Evolutionary conservation across 1,284 basidiomycete genomes (phyloP), one percentile per base, ranked within the genome.

Genomic region (Thecaphora thlaspeos): DNA sequence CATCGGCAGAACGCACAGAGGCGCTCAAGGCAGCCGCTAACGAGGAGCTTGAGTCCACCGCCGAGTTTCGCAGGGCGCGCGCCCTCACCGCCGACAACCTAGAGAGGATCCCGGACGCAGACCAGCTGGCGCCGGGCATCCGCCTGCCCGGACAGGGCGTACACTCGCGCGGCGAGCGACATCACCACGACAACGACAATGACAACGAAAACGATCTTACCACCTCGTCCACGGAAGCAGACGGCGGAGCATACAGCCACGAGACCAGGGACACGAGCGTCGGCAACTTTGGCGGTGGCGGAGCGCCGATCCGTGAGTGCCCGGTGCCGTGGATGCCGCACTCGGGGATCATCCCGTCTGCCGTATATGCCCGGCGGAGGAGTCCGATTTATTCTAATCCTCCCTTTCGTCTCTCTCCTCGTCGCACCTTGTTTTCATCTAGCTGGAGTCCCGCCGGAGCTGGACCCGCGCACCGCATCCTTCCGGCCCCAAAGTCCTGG

Each of bases 41-140:
- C 38, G 38, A 40, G 21, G 38, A 40, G 11, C 18, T 40, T 18
- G 38, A 65, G 18, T 48, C 62, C 5, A 54, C 55, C n/a, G 53
- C 62, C 28, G 62, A 65, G 26, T 61, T 61, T 38, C 46, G 58
- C 15, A 62, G 61, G 15, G 65, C 52, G 12, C 56, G 62, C 32
- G 62, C 61, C 4, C 55, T 76, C n/a, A 76, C 74, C 5, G 73
- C 71, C 1, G 62, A 70, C 47, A 76, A 76, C 34, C 55, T 76
- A n/a, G 67, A 61, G 41, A 61, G 64, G 18, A 73, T 76, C 41
- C 74, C 74, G n/a, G 58, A 73, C 11, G 74, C 71, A 10, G 74
- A 76, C 41, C 68, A 76, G 45, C 62, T 76, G 12, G 74, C 74
- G 9, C 74, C 74, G 3, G 74, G 74, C 11, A 76, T 76, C 23